Evolutionary conservation across 306 rosid species (phyloP).

Genomic region (Vigna unguiculata): DNA sequence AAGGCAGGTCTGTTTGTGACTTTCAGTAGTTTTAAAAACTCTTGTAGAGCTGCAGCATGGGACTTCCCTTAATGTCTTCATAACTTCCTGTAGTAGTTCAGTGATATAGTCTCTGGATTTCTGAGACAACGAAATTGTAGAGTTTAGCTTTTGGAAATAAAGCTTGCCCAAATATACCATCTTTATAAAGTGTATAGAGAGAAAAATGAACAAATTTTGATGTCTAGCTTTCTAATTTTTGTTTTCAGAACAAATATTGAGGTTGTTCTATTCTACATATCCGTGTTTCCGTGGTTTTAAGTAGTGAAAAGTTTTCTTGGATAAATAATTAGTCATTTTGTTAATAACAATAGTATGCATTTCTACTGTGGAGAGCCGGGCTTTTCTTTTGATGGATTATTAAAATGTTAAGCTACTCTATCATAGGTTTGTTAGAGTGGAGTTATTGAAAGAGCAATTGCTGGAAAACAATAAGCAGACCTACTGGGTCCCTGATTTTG

Average conservation of each 20-base stretch:
- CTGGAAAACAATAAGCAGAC: constrained; percentile 89
- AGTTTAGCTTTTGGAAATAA: constrained; percentile 21
- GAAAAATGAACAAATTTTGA: not conserved
- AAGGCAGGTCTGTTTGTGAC: not conserved
- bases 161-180: constrained; percentile 1
- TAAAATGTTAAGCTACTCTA: constrained; percentile 29
- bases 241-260: not conserved
- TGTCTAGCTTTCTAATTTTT: not conserved
- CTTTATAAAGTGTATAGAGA: not conserved
- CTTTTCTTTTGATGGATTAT: constrained; percentile 22
- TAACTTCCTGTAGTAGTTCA: constrained; percentile 7
- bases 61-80: not conserved
- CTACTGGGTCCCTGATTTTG: constrained; percentile 98
- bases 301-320: not conserved
- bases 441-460: constrained; percentile 76
- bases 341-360: constrained; percentile 17
- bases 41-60: constrained; percentile 7
- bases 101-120: not conserved
- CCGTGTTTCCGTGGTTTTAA: constrained; percentile 10
- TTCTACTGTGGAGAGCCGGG: constrained; percentile 6
- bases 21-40: not conserved
- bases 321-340: constrained; percentile 15
- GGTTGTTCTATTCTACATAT: constrained; percentile 19
- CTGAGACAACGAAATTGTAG: not conserved
- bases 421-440: constrained; percentile 91